Evolutionary conservation across 1,284 basidiomycete species (phyloP).

Genomic region (Ustilago vetiveriae): DNA sequence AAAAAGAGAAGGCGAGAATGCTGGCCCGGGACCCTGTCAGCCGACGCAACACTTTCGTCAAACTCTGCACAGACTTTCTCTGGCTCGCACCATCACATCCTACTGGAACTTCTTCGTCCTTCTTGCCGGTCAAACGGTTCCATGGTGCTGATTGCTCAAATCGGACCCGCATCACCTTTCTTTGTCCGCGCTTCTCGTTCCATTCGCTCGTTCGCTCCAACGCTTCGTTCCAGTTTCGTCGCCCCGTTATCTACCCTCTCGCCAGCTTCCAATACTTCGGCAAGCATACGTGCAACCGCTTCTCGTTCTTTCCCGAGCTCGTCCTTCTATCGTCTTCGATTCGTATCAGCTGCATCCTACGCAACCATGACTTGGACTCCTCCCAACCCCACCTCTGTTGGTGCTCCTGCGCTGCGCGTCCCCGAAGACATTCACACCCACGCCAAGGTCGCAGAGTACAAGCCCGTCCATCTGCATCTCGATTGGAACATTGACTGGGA

Average conservation of each 20-base stretch:
- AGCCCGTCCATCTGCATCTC: conserved; percentile 69
- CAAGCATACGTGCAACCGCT: neutral
- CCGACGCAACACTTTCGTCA: conserved; percentile 11
- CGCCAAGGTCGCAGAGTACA: conserved; percentile 56
- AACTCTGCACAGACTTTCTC: neutral
- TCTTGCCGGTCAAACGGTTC: conserved; percentile 15
- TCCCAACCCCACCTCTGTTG: conserved; percentile 57
- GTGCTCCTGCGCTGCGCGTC: conserved; percentile 42
- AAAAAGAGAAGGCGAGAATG: neutral
- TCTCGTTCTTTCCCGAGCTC: neutral
- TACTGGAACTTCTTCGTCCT: too few relatives aligned
- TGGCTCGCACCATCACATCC: conserved; percentile 3
- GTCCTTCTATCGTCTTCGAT: too few relatives aligned
- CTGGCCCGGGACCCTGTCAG: conserved; percentile 24
- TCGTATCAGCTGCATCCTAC: neutral
- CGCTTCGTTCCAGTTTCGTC: conserved; percentile 12
- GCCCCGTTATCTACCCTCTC: conserved; percentile 4
- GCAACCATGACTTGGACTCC: conserved; percentile 55
- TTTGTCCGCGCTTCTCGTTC: conserved; percentile 14
- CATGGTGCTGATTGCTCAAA: conserved; percentile 27
- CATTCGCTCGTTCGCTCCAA: conserved; percentile 35
- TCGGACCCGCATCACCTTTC: neutral
- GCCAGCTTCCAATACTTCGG: neutral
- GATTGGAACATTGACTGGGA: conserved; percentile 87
- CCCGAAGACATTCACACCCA: conserved; percentile 61